Percentiles rank a stretch among this genome's conserved stretches.
Conservation (phyloP, 2,329 filamentous ascomycete species). For the Amauroascus niger region DNA sequence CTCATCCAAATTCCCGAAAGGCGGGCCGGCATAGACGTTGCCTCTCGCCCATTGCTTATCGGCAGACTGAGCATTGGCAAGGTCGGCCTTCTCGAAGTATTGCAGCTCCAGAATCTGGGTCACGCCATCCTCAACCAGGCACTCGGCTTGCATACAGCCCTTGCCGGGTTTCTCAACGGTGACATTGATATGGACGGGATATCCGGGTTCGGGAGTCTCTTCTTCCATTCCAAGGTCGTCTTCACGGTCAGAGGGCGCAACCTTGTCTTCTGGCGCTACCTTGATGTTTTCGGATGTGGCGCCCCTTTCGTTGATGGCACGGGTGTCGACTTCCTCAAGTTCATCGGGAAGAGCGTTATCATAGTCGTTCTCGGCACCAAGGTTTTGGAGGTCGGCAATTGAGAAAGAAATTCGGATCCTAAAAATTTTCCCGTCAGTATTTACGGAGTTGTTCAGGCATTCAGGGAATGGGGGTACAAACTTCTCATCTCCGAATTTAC, state of each 20-base stretch:
- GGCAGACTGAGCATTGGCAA: slow-evolving; percentile 65
- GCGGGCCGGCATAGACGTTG: slow-evolving; percentile 77
- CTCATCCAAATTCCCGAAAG: slow-evolving; percentile 89
- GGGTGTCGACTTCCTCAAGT: slow-evolving; percentile 47
- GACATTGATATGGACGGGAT: slow-evolving; percentile 75
- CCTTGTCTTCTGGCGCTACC: slow-evolving; percentile 47
- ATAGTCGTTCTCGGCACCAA: slow-evolving; percentile 50
- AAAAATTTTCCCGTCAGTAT: background rate
- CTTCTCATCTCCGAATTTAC: slow-evolving; percentile 81
- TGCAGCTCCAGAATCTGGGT: slow-evolving; percentile 85
- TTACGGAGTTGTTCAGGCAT: background rate
- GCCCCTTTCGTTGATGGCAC: slow-evolving; percentile 47
- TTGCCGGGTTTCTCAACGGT: slow-evolving; percentile 79
- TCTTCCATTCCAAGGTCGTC: slow-evolving; percentile 48
- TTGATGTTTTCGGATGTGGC: slow-evolving; percentile 44
- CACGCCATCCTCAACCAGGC: slow-evolving; percentile 72
- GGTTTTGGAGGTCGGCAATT: slow-evolving; percentile 68
- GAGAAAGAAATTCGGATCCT: slow-evolving; percentile 75
- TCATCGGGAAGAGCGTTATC: slow-evolving; percentile 51
- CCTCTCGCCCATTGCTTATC: slow-evolving; percentile 68
- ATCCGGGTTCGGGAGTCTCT: slow-evolving; percentile 46
- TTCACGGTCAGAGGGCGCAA: slow-evolving; percentile 49
- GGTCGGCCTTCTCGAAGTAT: slow-evolving; percentile 68
- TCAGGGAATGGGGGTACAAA: slow-evolving; percentile 39
- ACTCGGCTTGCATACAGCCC: slow-evolving; percentile 79